Conservation (phyloP, 2,329 filamentous ascomycete genomes). For the Cercospora zeina region DNA sequence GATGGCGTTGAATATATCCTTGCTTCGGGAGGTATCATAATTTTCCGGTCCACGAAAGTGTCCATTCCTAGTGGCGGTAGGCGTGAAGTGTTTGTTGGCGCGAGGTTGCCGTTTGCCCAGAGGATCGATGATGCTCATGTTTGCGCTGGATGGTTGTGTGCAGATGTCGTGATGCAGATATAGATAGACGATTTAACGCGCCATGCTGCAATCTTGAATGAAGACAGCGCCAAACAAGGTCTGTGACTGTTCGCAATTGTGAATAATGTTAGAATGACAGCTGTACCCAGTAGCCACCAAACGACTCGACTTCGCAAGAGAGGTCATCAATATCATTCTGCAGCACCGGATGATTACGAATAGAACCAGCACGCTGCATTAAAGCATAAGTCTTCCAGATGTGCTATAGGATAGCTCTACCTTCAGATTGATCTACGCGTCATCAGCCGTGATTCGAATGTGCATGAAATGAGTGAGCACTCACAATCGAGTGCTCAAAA, state of each 20-base stretch:
- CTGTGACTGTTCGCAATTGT: neutral
- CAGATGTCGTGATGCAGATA: neutral
- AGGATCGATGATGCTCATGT: slow-evolving; percentile 15
- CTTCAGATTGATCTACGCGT: neutral
- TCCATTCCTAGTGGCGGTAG: neutral
- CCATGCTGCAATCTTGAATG: neutral
- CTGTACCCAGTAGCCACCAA: neutral
- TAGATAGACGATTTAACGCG: neutral
- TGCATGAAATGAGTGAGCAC: slow-evolving; percentile 8
- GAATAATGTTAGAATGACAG: slow-evolving; percentile 3
- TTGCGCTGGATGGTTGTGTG: slow-evolving; percentile 1
- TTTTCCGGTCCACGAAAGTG: slow-evolving; percentile 15
- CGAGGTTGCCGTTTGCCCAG: neutral
- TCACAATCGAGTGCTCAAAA: slow-evolving; percentile 14
- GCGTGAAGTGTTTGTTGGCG: neutral
- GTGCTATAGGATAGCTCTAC: neutral
- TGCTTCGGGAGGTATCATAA: slow-evolving; percentile 12
- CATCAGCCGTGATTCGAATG: neutral
- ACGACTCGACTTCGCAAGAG: neutral
- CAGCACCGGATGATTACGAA: neutral
- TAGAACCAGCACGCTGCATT: neutral
- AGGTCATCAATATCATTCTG: neutral
- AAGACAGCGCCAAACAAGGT: neutral
- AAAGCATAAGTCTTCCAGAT: neutral
- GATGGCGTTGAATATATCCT: slow-evolving; percentile 12